Base-by-base conservation (phyloP, 23 red algal genomes). In the Gracilaria caudata region DNA sequence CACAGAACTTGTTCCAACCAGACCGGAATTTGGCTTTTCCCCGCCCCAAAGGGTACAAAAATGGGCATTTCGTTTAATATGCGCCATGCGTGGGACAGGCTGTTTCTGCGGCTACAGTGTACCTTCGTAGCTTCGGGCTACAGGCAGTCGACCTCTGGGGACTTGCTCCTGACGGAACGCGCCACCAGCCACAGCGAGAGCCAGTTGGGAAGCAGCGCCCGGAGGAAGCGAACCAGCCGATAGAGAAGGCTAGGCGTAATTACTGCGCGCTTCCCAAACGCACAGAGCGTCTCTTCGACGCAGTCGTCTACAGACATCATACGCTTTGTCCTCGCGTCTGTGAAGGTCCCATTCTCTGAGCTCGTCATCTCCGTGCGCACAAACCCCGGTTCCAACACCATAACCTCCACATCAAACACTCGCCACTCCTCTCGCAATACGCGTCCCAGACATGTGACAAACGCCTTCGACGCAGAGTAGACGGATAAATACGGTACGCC, bases 401-500 rank as follows among this genome's bases (percentile, higher is more conserved):
- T 57, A 51, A 61, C 51, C 40, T 79, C 70, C 13, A 89, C 71
- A 20, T 41, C 49, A 44, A 43, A 38, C 54, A 32, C 14, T 16
- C 57, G 26, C 34, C 68, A 36, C 23, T 89, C 85, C 12, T 78
- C 25, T 32, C 30, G 17, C 39, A 89, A 33, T 6, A 45, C 72
- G 20, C 0, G 4, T 17, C 68, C 85, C 7, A 89, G n/a, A n/a
- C 49, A 63, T 4, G 71, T 34, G 1, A 89, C 71, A 33, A 43
- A 89, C 0, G 85, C 49, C 39, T 89, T 89, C 26, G 85, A 89
- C 35, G 71, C 21, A 10, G 72, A 64, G 54, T 89, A 89, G 6
- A 61, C 58, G 40, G 85, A 68, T 5, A 68, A 39, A 9, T 64
- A 89, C 10, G 85, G 85, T 23, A 89, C 57, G 34, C 85, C 72